Base-by-base conservation (phyloP, 495 filamentous ascomycete species). In the Talaromyces ruber region DNA sequence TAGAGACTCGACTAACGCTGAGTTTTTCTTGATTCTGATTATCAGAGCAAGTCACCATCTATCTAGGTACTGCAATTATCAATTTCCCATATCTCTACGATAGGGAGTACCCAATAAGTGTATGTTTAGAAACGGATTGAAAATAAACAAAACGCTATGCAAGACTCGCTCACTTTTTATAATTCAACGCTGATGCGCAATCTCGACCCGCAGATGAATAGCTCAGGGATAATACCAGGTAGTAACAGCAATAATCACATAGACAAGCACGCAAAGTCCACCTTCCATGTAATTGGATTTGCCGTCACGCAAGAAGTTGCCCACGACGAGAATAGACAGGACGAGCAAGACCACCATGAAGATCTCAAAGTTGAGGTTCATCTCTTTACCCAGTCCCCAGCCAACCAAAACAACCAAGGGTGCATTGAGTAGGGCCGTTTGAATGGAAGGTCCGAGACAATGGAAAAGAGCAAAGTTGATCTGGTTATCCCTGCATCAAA, bases 321-420 rank as follows among this genome's bases (percentile, higher is more conserved):
- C 88, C 11, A 93, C 89, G 0, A 95, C 91, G 52, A 97, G 73
- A 68, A 96, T 93, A 6, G 92, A 84, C 45, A 97, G 79, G 61
- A 97, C 85, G n/a, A 97, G 78, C 60, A 93, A 78, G 16, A 90
- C 84, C n/a, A 95, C 79, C 78, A 93, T 90, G 78, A 97, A 97
- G 7, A 90, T 79, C 66, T 95, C 89, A 67, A 97, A 97, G 67
- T 91, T 86, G 43, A 98, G 74, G 58, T 88, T 86, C 86, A 98
- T 90, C 21, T 77, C 66, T 63, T 83, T 84, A 29, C 66, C 72
- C 1, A 89, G 71, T n/a, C 89, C 86, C 93, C 93, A 98, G 43
- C 89, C 91, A 30, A 94, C 86, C 32, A 96, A 78, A 43, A 96
- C 83, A 24, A 91, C 87, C 8, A 96, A 80, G 8, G 93, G 92